Evolutionary conservation across 2,329 filamentous ascomycete genomes (phyloP), one percentile per base, ranked within the genome.

Genomic region (Chaetothyriales sp.): DNA sequence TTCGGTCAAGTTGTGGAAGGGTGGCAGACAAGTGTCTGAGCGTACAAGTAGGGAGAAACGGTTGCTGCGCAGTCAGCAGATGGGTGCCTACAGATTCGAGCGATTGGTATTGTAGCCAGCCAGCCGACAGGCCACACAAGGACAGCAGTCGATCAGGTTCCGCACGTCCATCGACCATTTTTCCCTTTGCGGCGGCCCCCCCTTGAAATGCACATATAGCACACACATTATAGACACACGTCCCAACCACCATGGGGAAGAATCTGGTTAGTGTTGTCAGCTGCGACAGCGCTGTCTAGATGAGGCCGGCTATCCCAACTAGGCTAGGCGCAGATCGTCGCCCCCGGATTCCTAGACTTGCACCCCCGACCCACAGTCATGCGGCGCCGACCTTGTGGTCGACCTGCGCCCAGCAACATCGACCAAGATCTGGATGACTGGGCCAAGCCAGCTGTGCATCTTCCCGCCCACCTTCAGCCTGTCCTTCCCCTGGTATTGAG

Each of bases 41-140:
- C 78, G 86, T 60, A 88, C 76, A 60, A 74, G 72, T 60, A 75
- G 88, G 66, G 85, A 94, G 70, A 81, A 83, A 53, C 86, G 85
- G 18, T 80, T 85, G 67, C 69, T 94, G 66, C 80, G 85, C 63
- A 87, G 85, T 64, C 85, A 86, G 70, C 83, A 82, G 65, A 83
- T 89, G 56, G 85, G 85, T 51, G 80, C 83, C 59, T 95, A 95
- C 70, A 87, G 85, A 46, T 76, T 90, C 58, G 88, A 95, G 70
- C 80, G 81, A 68, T 55, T 63, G 57, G 54, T 56, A 51, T 59
- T 61, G 47, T 60, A 58, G 52, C 19, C 29, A 33, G 29, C 29
- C 10, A 33, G 29, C 29, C 4, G 5, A 40, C 6, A 25, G 22
- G 22, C 22, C 22, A 25, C 22, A 25, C 22, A 15, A 40, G 9